These are phyloP conservation scores for Rubus parviflorus DNA, from an alignment of 306 rosid genomes.

Conservation along the genomic window DNA sequence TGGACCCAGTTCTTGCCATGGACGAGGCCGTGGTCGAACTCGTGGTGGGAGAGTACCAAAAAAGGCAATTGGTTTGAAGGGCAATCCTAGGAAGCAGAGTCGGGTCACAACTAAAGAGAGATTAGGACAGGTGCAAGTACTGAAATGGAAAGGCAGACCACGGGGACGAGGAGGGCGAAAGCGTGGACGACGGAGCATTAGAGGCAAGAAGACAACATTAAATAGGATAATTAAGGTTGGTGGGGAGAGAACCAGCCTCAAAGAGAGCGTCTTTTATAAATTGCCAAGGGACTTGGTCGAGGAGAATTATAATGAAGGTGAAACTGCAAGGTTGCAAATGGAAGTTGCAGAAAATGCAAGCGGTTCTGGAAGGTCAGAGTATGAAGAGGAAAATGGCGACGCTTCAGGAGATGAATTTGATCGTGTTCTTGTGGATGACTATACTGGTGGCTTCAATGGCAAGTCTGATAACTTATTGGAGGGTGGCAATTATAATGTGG, in stretches of 20 bases:
- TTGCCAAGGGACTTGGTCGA: constrained; percentile 18
- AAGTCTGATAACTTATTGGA: constrained; percentile 35
- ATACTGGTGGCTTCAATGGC: constrained; percentile 29
- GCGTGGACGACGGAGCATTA: constrained; percentile 45
- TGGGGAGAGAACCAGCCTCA: constrained; percentile 16
- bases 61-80: constrained; percentile 34
- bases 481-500: constrained; percentile 33
- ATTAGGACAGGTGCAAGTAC: constrained; percentile 41
- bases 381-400: constrained; percentile 40
- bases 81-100: constrained; percentile 37
- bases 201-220: constrained; percentile 43
- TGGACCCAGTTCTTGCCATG: constrained; percentile 43
- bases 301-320: constrained; percentile 32
- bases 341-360: constrained; percentile 37
- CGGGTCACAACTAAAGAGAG: constrained; percentile 30
- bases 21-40: constrained; percentile 29
- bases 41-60: constrained; percentile 38
- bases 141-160: constrained; percentile 49
- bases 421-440: constrained; percentile 34
- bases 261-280: constrained; percentile 21
- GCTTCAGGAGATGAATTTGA: constrained; percentile 39
- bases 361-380: constrained; percentile 43
- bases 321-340: constrained; percentile 8
- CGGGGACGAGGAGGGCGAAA: constrained; percentile 37
- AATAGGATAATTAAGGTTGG: constrained; percentile 29